Evolutionary conservation across 1,284 basidiomycete genomes (phyloP).

Genomic region (Calocybe gambosa): DNA sequence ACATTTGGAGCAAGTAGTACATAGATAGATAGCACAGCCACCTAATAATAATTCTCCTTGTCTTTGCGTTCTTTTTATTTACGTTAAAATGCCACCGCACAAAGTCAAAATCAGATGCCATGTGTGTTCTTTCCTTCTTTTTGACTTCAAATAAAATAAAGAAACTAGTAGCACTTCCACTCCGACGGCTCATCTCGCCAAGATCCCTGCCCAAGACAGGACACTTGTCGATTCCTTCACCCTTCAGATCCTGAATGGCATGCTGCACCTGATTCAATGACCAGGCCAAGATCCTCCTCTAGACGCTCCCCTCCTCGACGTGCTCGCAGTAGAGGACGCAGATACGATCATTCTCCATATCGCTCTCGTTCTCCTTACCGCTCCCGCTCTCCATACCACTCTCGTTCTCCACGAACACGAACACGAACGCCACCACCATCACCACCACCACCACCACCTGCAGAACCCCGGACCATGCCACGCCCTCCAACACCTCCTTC

Average conservation of each 20-base stretch:
- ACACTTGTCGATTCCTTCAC: slow-evolving; percentile 21
- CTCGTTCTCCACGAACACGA: not conserved
- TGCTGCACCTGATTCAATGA: slow-evolving; percentile 6
- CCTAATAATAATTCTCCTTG: slow-evolving; percentile 1
- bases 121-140: slow-evolving; percentile 8
- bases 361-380: too few relatives aligned
- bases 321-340: not conserved
- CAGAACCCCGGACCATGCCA: not conserved
- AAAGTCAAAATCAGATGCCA: slow-evolving; percentile 9
- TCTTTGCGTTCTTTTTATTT: not conserved
- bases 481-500: slow-evolving; percentile 4
- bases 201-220: slow-evolving; percentile 11
- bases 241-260: slow-evolving; percentile 23
- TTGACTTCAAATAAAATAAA: not conserved
- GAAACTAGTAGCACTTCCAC: slow-evolving; percentile 16
- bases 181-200: slow-evolving; percentile 13
- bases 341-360: not conserved
- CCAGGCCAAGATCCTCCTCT: not conserved
- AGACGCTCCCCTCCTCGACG: slow-evolving; percentile 1
- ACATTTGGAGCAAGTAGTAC: slow-evolving; percentile 40
- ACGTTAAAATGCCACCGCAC: not conserved
- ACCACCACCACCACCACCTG: not conserved
- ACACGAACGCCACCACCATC: slow-evolving; percentile 1
- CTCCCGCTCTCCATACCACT: too few relatives aligned
- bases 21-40: slow-evolving; percentile 15